Evolutionary conservation across 768 basidiomycete species (phyloP), one percentile per base, ranked within the genome.

Genomic region (Pisolithus sp.): DNA sequence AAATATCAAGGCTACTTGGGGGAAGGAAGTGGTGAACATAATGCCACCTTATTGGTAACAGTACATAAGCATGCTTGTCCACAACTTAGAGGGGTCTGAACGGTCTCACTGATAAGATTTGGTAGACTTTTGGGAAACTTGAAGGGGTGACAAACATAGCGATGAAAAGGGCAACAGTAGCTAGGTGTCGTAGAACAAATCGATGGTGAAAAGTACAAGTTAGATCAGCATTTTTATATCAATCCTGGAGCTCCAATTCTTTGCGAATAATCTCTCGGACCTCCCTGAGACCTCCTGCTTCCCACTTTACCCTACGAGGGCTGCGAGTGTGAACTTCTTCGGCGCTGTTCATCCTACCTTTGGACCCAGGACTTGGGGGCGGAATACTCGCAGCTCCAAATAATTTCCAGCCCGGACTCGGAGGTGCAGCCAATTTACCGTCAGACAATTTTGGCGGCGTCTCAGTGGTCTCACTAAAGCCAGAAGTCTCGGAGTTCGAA

Each of bases 191-290:
- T 60, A 56, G 31, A 51, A 57, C 59, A 63, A 61, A 63, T 55
- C 62, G 15, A 63, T 26, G 46, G 20, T 5, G 23, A 41, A 53
- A 43, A 20, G 23, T 30, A n/a, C 39, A 57, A 55, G 48, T 60
- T 49, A 46, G 42, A 49, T 44, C 21, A 65, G 65, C 63, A 67
- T 30, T 53, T 54, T n/a, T 56, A 26, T 34, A 53, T 65, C 60
- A 75, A 51, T 88, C 86, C 48, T 82, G 74, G 56, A 83, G 65
- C 68, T 90, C 88, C 59, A 91, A 70, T 71, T 91, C 89, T 56
- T 76, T 73, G 59, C 87, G 77, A 62, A 92, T 87, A 60, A 88
- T 83, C 68, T 92, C 89, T 52, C 89, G 73, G 30, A 91, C 89
- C 64, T 87, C 80, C 37, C 89, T 76, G 58, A 92, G 72, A 0